These are phyloP conservation scores for Amanita pseudoporphyria DNA, from an alignment of 768 basidiomycete genomes.

Conservation along the genomic window DNA sequence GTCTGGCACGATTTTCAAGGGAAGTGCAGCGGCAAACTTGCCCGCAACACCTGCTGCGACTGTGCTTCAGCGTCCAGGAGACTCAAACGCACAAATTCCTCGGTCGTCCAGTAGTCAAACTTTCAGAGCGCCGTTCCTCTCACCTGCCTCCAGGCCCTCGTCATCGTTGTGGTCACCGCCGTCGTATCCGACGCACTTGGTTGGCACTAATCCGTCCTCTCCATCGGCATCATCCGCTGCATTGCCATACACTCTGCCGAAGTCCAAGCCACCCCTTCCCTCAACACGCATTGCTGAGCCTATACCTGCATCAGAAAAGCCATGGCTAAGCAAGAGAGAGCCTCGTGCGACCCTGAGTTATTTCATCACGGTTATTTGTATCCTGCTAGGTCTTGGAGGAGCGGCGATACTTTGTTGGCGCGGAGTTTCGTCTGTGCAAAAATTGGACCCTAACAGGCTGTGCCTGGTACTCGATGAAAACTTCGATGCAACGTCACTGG, in stretches of 20 bases:
- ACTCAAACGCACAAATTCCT: conserved; percentile 20
- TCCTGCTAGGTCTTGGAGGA: conserved; percentile 44
- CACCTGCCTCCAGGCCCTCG: conserved; percentile 58
- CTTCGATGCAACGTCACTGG: conserved; percentile 37
- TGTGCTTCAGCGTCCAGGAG: conserved; percentile 7
- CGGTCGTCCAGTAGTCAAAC: conserved; percentile 33
- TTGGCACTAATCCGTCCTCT: conserved; percentile 9
- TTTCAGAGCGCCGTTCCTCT: conserved; percentile 63
- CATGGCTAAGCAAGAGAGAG: conserved; percentile 43
- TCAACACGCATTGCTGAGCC: conserved; percentile 44
- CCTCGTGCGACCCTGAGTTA: conserved; percentile 24
- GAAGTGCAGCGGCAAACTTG: conserved; percentile 33
- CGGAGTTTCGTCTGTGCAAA: conserved; percentile 35
- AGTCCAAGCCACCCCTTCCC: conserved; percentile 28
- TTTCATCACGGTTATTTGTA: conserved; percentile 41
- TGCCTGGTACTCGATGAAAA: conserved; percentile 68
- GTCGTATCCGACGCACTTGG: conserved; percentile 21
- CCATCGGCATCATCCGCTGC: conserved; percentile 13
- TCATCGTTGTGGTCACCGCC: conserved; percentile 57
- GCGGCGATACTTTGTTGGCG: conserved; percentile 46
- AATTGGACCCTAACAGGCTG: conserved; percentile 30
- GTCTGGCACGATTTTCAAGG: conserved; percentile 29
- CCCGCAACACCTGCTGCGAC: conserved; percentile 8
- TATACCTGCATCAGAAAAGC: conserved; percentile 44
- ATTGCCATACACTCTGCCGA: conserved; percentile 19